Percentiles rank a stretch among this genome's conserved stretches.
These are phyloP conservation scores for Coemansia sp. DNA, from an alignment of 192 early-diverging fungal species.

Conservation along the genomic window DNA sequence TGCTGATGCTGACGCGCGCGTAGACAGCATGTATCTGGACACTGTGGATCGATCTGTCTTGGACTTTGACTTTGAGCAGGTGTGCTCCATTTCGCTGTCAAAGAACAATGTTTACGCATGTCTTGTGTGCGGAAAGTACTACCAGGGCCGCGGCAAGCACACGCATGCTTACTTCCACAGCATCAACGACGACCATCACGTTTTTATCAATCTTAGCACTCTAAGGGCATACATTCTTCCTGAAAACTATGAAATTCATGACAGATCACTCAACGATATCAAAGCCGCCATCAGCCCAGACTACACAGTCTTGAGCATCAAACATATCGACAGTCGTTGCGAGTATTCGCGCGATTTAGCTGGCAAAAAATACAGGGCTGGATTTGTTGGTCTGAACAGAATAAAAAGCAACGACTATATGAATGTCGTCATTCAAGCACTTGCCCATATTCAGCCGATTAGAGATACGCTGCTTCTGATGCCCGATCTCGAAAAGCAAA, in stretches of 20 bases:
- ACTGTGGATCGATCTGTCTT: constrained; percentile 83
- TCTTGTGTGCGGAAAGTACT: constrained; percentile 95
- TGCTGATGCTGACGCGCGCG: background rate
- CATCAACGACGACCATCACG: constrained; percentile 92
- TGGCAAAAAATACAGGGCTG: constrained; percentile 83
- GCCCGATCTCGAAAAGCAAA: constrained; percentile 29
- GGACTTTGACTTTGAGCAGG: constrained; percentile 99
- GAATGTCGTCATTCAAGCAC: constrained; percentile 86
- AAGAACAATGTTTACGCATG: constrained; percentile 96
- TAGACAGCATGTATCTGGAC: constrained; percentile 72
- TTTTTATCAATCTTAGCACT: constrained; percentile 89
- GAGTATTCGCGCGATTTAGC: constrained; percentile 73
- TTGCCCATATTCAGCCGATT: constrained; percentile 85
- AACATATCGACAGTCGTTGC: constrained; percentile 60
- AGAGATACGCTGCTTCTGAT: constrained; percentile 74
- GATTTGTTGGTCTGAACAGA: constrained; percentile 93
- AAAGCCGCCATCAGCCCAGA: constrained; percentile 85
- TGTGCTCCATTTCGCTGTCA: constrained; percentile 92
- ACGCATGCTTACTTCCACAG: constrained; percentile 97
- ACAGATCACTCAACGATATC: constrained; percentile 89
- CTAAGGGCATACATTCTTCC: constrained; percentile 89
- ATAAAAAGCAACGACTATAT: constrained; percentile 95
- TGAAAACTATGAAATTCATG: constrained; percentile 88
- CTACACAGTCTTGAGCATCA: constrained; percentile 70
- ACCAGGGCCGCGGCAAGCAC: constrained; percentile 85